A percentile compares a stretch with the other conserved stretches of the same genome.
Conservation (phyloP, 2,329 filamentous ascomycete species). For the Fusarium coffeatum region DNA sequence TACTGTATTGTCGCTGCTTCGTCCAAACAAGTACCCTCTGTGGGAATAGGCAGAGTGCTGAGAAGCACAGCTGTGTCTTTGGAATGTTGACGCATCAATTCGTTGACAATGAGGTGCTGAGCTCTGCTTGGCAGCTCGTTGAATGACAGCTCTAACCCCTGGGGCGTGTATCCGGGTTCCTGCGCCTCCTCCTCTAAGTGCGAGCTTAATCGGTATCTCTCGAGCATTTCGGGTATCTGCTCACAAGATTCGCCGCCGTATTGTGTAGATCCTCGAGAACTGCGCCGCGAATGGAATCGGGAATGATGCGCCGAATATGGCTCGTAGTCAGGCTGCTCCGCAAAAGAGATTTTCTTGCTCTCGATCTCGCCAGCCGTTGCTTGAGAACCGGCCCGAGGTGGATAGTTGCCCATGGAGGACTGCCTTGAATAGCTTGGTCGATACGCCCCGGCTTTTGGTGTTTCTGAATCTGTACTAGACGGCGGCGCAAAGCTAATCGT, state of each 20-base stretch:
- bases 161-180: conserved; percentile 64
- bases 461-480: conserved; percentile 44
- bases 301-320: conserved; percentile 38
- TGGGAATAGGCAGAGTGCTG: conserved; percentile 84
- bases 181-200: conserved; percentile 45
- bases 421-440: conserved; percentile 55
- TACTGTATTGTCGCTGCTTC: conserved; percentile 79
- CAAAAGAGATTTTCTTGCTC: conserved; percentile 73
- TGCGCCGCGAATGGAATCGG: conserved; percentile 53
- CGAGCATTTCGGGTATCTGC: conserved; percentile 59
- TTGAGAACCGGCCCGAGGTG: conserved; percentile 70
- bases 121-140: conserved; percentile 87
- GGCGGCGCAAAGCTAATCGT: conserved; percentile 75
- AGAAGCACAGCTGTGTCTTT: conserved; percentile 80
- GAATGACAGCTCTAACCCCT: conserved; percentile 78
- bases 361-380: conserved; percentile 65
- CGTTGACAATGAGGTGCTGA: conserved; percentile 88
- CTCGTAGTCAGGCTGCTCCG: conserved; percentile 52
- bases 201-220: conserved; percentile 51
- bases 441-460: conserved; percentile 47
- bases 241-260: conserved; percentile 53
- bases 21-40: conserved; percentile 78
- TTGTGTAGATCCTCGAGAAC: conserved; percentile 50
- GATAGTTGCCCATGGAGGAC: conserved; percentile 68
- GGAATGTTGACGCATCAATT: conserved; percentile 78